Evolutionary conservation across 257 asterid genomes (phyloP), one percentile per base, ranked within the genome.

Genomic region (Phtheirospermum japonicum): DNA sequence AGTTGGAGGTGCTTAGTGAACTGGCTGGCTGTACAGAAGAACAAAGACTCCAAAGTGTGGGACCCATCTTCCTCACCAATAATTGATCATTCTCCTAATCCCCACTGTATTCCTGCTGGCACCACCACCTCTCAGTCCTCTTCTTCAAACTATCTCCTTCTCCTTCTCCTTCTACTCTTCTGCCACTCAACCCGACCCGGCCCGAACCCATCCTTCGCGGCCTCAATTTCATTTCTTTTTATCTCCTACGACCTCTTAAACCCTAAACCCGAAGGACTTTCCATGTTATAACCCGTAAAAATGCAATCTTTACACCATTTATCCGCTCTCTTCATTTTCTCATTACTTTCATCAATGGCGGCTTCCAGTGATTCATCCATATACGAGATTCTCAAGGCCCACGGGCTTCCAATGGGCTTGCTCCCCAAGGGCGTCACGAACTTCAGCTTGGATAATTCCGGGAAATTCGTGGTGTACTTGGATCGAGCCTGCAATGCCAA

Each of bases 401-500:
- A 79, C 75, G 85, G 80, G 9, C 66, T 82, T 31, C 88, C 88
- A 11, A 75, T 57, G 66, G 88, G 88, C 9, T 34, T 82, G 4
- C 79, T 79, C 2, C 85, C 88, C 18, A 76, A 76, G 11, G 83
- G 83, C 17, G 70, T 82, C 10, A 67, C 40, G 1, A 77, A 76
- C 59, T 82, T 79, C 71, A 76, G 59, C 63, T 19, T 75, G 12
- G 72, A 74, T 11, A 46, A 65, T 45, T 69, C 71, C 4, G 89
- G 89, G 11, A 59, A 75, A 11, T 79, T 82, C 61, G 77, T 59
- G 65, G 83, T 79, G 16, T 74, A 62, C 46, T 65, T 82, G 61
- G 77, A 76, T 64, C 82, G 68, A 12, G 79, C 85, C 11, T 82
- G 83, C 26, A 64, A 72, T 51, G 72, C 88, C 48, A 77, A 75